These are phyloP conservation scores for Eutrema yunnanense DNA, from an alignment of 345 rosid genomes.

Conservation along the genomic window DNA sequence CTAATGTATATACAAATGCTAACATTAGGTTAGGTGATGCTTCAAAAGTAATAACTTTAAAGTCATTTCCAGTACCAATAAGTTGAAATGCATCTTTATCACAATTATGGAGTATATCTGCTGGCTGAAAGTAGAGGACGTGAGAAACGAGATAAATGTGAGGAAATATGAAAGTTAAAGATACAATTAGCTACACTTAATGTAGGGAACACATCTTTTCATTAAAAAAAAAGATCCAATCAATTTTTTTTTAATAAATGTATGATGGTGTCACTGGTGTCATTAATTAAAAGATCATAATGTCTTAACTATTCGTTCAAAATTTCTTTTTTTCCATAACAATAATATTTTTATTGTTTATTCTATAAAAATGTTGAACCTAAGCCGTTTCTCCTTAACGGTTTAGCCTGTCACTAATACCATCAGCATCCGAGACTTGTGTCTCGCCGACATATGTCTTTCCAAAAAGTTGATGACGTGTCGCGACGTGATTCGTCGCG, in stretches of 20 bases:
- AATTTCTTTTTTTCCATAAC: neutral
- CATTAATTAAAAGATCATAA: neutral
- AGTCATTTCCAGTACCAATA: neutral
- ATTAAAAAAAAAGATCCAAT: neutral
- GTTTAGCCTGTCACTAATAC: neutral
- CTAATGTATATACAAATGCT: neutral
- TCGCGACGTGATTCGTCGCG: too few relatives aligned
- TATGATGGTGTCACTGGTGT: neutral
- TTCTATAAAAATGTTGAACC: neutral
- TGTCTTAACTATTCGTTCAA: neutral
- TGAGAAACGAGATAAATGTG: slow-evolving; percentile 1
- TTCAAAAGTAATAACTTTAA: neutral
- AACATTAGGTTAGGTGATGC: neutral
- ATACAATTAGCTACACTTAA: neutral
- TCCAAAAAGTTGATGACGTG: too few relatives aligned
- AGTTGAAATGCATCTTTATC: neutral
- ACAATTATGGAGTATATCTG: neutral
- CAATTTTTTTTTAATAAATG: neutral
- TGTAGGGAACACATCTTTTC: neutral
- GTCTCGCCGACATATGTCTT: too few relatives aligned
- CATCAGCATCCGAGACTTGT: too few relatives aligned
- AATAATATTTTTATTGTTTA: neutral
- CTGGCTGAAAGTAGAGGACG: neutral
- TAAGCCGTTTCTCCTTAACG: neutral
- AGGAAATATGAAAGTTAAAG: neutral